phyloP scores from a whole-genome alignment of 352 stramenopile species.

The Phytophthora colocasiae region DNA sequence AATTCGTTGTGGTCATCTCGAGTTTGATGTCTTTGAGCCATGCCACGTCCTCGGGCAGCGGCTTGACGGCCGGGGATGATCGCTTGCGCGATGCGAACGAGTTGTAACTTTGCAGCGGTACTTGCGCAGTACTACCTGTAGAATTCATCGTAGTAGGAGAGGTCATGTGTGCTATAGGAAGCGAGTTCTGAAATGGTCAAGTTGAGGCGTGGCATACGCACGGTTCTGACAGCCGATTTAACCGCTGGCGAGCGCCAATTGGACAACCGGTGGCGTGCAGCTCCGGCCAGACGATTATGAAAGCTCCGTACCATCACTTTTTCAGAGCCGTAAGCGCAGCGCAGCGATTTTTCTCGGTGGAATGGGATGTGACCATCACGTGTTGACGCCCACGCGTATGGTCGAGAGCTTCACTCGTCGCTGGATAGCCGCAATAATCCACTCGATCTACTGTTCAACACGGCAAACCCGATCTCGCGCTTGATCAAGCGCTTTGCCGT shows the following conservation, averaged over 20 bases:
- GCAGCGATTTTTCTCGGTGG: constrained; percentile 24
- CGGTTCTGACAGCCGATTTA: constrained; percentile 34
- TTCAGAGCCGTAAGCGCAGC: constrained; percentile 16
- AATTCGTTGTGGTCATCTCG: constrained; percentile 41
- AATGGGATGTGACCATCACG: constrained; percentile 3
- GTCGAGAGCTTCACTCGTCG: constrained; percentile 6
- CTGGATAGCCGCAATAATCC: constrained; percentile 38
- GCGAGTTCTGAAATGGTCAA: constrained; percentile 37
- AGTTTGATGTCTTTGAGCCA: constrained; percentile 48
- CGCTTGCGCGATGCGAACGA: constrained; percentile 38
- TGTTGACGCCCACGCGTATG: constrained; percentile 14
- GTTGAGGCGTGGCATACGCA: constrained; percentile 10
- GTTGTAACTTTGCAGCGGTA: constrained; percentile 21
- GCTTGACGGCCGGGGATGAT: constrained; percentile 35
- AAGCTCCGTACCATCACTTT: constrained; percentile 4
- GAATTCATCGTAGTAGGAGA: constrained; percentile 13
- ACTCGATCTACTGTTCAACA: constrained; percentile 16
- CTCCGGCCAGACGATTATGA: constrained; percentile 23
- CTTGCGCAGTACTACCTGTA: neutral
- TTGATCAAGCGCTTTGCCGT: constrained; percentile 1
- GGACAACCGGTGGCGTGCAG: constrained; percentile 31
- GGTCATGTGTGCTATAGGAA: constrained; percentile 21
- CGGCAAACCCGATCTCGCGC: constrained; percentile 3
- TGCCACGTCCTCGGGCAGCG: constrained; percentile 42
- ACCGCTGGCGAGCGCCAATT: constrained; percentile 31